Percentiles rank a stretch among this genome's conserved stretches.
phyloP scores from a whole-genome alignment of 2,329 filamentous ascomycete species.

The Penicillium sp. region DNA sequence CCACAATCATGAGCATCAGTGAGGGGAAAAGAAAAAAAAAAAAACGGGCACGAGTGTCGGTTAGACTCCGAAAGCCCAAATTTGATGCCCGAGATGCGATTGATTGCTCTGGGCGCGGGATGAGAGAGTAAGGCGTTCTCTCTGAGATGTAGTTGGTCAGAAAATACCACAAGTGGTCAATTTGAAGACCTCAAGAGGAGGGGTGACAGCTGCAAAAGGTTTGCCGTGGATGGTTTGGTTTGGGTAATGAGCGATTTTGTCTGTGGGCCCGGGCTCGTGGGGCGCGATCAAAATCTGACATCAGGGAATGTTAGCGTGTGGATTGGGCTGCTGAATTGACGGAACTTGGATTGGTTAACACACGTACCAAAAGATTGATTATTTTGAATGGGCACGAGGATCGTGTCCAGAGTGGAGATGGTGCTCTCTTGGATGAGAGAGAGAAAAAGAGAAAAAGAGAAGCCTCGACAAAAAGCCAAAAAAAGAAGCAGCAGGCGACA shows the following conservation, averaged over 20 bases:
- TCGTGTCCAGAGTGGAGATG: background rate
- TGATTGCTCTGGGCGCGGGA: conserved; percentile 18
- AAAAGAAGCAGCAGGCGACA: conserved; percentile 3
- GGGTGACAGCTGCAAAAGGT: conserved; percentile 24
- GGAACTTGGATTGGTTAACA: conserved; percentile 2
- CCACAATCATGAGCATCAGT: conserved; percentile 42
- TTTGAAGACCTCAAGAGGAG: conserved; percentile 21
- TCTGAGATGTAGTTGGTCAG: conserved; percentile 3
- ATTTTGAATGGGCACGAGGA: background rate
- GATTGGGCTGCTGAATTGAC: conserved; percentile 1
- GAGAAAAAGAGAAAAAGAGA: background rate
- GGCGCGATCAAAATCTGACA: conserved; percentile 32
- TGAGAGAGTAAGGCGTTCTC: conserved; percentile 6
- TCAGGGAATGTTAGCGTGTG: conserved; percentile 19
- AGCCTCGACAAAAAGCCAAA: background rate
- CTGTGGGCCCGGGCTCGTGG: conserved; percentile 29
- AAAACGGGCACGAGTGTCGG: conserved; percentile 2
- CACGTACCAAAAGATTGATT: background rate
- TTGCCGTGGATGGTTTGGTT: conserved; percentile 22
- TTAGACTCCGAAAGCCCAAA: conserved; percentile 23
- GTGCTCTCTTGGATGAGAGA: background rate
- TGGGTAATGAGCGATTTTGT: conserved; percentile 32
- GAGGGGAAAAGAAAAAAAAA: conserved; percentile 14
- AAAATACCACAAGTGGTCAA: conserved; percentile 6
- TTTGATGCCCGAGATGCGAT: conserved; percentile 24